phyloP scores from a whole-genome alignment of 257 asterid genomes.

The Salvia splendens region DNA sequence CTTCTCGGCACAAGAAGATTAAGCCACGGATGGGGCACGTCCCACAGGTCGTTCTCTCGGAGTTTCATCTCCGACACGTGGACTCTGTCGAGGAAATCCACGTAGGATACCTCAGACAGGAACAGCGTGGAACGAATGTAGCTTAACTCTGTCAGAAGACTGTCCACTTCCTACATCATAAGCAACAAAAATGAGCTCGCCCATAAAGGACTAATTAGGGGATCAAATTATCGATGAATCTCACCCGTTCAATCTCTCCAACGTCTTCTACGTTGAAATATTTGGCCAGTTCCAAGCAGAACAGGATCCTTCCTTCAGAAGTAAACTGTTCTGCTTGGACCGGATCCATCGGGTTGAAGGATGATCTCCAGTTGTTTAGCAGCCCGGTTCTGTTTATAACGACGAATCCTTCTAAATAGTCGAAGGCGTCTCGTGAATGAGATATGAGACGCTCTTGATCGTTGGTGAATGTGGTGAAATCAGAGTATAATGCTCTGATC shows the following conservation, averaged over 20 bases:
- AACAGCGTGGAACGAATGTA: constrained; percentile 63
- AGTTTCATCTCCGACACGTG: constrained; percentile 65
- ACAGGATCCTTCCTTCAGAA: constrained; percentile 68
- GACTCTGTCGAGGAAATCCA: constrained; percentile 68
- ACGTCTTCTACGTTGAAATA: constrained; percentile 56
- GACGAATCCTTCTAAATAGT: constrained; percentile 81
- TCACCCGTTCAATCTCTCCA: constrained; percentile 47
- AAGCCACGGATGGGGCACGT: constrained; percentile 88
- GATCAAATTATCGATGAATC: not conserved
- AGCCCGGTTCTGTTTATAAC: constrained; percentile 66
- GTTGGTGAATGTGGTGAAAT: constrained; percentile 54
- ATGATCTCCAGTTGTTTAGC: constrained; percentile 70
- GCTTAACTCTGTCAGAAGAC: constrained; percentile 45
- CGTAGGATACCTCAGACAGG: constrained; percentile 62
- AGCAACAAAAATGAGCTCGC: not conserved
- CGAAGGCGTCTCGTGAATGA: constrained; percentile 46
- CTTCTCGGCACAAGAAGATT: constrained; percentile 71
- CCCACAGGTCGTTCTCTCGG: constrained; percentile 69
- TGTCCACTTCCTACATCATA: constrained; percentile 56
- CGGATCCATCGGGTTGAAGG: constrained; percentile 76
- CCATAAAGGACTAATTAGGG: not conserved
- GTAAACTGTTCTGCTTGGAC: constrained; percentile 54
- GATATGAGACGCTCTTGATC: constrained; percentile 80
- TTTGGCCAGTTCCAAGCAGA: constrained; percentile 77
- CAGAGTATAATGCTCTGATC: constrained; percentile 78